Percentiles rank a stretch among this genome's conserved stretches.
Evolutionary conservation across 2,329 filamentous ascomycete species (phyloP).

Genomic region (Tolypocladium tropicale): DNA sequence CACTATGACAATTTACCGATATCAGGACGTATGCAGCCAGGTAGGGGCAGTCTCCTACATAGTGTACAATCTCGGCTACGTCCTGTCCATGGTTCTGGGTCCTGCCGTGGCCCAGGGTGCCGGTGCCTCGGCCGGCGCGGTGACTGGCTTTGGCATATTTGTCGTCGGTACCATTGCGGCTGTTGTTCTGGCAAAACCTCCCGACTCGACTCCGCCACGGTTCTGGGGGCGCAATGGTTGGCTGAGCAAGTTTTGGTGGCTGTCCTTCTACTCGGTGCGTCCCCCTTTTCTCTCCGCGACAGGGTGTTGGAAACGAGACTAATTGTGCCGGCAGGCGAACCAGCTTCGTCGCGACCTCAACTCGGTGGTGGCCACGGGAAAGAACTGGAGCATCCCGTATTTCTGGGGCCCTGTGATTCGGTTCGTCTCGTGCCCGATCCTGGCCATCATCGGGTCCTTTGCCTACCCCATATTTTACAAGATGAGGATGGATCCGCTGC

Average conservation of each 20-base stretch:
- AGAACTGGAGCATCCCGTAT: constrained; percentile 40
- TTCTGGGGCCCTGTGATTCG: constrained; percentile 27
- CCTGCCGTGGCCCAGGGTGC: constrained; percentile 34
- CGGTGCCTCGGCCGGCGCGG: constrained; percentile 29
- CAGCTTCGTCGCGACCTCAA: constrained; percentile 43
- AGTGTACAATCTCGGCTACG: constrained; percentile 36
- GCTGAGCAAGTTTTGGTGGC: constrained; percentile 33
- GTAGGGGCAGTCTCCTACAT: constrained; percentile 27
- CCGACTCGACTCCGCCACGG: constrained; percentile 23
- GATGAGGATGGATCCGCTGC: constrained; percentile 26
- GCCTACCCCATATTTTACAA: constrained; percentile 31
- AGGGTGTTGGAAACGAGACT: too few relatives aligned
- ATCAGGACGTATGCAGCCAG: constrained; percentile 30
- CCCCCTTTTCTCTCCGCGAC: neutral
- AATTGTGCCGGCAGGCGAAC: constrained; percentile 28
- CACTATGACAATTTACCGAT: constrained; percentile 39
- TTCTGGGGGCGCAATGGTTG: constrained; percentile 30
- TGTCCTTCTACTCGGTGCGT: neutral
- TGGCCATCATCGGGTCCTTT: constrained; percentile 36
- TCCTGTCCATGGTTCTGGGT: constrained; percentile 36
- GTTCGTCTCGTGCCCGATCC: constrained; percentile 31
- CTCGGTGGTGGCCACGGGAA: constrained; percentile 30
- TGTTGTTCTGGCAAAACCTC: constrained; percentile 25
- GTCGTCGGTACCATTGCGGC: constrained; percentile 24
- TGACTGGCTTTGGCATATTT: constrained; percentile 38